Percentiles rank a stretch among this genome's conserved stretches.
Conservation (phyloP, 768 basidiomycete species). For the Lentinula aciculospora region DNA sequence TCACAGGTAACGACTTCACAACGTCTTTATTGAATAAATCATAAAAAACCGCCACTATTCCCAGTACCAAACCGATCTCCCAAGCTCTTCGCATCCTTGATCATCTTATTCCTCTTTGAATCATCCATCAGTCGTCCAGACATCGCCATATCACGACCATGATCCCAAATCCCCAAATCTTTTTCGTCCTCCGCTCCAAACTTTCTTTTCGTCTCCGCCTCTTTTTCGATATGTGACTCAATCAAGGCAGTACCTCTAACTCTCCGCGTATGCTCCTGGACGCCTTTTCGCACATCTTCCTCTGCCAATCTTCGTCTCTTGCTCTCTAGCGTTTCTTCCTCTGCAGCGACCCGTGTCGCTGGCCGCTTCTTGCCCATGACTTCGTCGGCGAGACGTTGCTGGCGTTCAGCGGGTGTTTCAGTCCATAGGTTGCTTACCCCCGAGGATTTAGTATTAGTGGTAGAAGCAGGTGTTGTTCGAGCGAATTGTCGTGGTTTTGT, state of each 20-base stretch:
- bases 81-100: constrained; percentile 77
- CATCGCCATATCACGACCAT: constrained; percentile 82
- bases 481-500: constrained; percentile 73
- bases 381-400: constrained; percentile 90
- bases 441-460: constrained; percentile 36
- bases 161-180: constrained; percentile 79
- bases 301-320: constrained; percentile 64
- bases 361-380: constrained; percentile 86
- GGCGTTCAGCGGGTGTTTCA: constrained; percentile 91
- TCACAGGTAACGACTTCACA: too few relatives aligned
- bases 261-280: constrained; percentile 73
- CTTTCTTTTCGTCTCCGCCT: not conserved
- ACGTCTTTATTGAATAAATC: not conserved
- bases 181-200: constrained; percentile 23
- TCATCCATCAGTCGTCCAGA: constrained; percentile 91
- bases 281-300: constrained; percentile 58
- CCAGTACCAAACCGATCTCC: constrained; percentile 80
- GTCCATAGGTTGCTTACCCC: constrained; percentile 73
- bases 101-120: constrained; percentile 64
- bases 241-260: constrained; percentile 51
- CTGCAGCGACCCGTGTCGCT: constrained; percentile 40
- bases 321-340: constrained; percentile 34
- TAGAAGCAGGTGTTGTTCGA: constrained; percentile 39
- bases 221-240: constrained; percentile 37
- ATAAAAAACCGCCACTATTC: constrained; percentile 61